These are phyloP conservation scores for Ophiostoma tasmaniense DNA, from an alignment of 2,329 filamentous ascomycete species.

Conservation along the genomic window DNA sequence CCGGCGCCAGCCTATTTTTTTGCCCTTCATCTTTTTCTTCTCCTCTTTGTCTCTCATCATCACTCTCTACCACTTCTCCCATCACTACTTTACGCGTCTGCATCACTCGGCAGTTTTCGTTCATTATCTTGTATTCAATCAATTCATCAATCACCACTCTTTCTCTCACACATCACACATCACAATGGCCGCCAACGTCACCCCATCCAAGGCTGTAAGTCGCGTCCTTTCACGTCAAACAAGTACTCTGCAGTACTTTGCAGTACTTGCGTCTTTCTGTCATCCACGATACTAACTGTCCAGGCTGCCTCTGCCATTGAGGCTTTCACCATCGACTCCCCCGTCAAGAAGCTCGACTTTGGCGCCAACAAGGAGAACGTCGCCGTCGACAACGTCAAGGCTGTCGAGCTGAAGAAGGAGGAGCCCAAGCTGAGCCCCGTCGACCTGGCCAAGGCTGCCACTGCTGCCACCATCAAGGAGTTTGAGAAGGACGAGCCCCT, in stretches of 20 bases:
- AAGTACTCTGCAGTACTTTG: slow-evolving; percentile 1
- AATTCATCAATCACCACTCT: neutral
- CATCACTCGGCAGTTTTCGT: neutral
- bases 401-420: slow-evolving; percentile 43
- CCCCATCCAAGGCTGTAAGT: slow-evolving; percentile 29
- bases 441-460: slow-evolving; percentile 33
- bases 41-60: slow-evolving; percentile 9
- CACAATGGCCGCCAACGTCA: slow-evolving; percentile 58
- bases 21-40: slow-evolving; percentile 8
- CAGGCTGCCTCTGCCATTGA: slow-evolving; percentile 83
- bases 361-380: slow-evolving; percentile 75
- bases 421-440: slow-evolving; percentile 45
- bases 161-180: neutral
- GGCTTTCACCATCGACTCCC: slow-evolving; percentile 85
- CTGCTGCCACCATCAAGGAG: slow-evolving; percentile 48
- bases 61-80: neutral
- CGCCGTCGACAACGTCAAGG: slow-evolving; percentile 39
- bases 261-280: neutral
- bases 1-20: slow-evolving; percentile 18
- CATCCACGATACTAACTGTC: slow-evolving; percentile 27
- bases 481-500: slow-evolving; percentile 81
- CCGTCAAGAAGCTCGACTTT: slow-evolving; percentile 84
- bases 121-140: neutral
- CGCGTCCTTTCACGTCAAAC: slow-evolving; percentile 19
- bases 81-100: slow-evolving; percentile 6